Evolutionary conservation across 2,329 filamentous ascomycete species (phyloP), one percentile per base, ranked within the genome.

Genomic region (Endoconidiophora polonica): DNA sequence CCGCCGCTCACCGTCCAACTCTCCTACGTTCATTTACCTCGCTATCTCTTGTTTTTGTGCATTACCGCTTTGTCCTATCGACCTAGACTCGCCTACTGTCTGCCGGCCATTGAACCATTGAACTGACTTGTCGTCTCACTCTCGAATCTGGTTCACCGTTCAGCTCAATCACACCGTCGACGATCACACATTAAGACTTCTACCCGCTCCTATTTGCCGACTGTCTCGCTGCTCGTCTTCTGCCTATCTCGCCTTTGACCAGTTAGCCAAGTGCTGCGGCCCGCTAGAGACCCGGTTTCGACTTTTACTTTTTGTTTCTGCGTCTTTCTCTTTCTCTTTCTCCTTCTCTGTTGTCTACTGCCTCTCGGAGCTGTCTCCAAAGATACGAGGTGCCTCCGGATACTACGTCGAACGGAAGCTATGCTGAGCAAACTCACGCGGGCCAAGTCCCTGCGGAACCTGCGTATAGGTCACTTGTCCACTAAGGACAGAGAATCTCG

Each of bases 351-450:
- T 29, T 10, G 1, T 10, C 12, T 29, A 10, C 26, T 29, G 7
- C 29, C 4, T 33, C 29, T 12, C 29, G 29, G 29, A 12, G 29
- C 29, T 12, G 7, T 10, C 7, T 12, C 29, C 29, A 18, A 38
- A 18, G 33, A 38, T 38, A 46, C 26, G n/a, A 46, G 18, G 16
- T 46, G 23, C 16, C 44, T 7, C 29, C 18, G 29, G 23, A 22
- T 46, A 20, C 44, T 4, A 46, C 16, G 22, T 23, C n/a, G n/a
- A 12, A 16, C 42, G 42, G 41, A 24, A 23, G 42, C 6, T 10
- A 53, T 53, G 51, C 38, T 53, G n/a, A 39, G 51, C 44, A 53
- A 53, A 46, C 44, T 53, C 23, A 22, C 43, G n/a, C 42, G 51
- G 10, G 49, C 51, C 18, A 53, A 42, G 47, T 53, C 51, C 10